These are phyloP conservation scores for Lojkania enalia DNA, from an alignment of 2,329 filamentous ascomycete species.

Conservation along the genomic window DNA sequence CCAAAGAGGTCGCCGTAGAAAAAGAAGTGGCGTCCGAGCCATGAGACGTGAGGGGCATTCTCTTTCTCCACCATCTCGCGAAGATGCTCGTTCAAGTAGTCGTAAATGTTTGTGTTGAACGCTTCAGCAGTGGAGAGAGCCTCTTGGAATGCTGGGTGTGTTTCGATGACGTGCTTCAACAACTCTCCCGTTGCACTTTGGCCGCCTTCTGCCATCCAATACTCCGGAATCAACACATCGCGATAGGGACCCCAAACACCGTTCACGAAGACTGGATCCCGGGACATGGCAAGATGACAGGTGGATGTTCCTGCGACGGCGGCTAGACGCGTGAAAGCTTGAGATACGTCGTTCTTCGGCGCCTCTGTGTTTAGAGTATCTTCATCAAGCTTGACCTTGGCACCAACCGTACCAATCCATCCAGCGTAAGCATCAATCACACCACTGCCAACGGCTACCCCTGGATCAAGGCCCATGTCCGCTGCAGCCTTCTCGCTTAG, in stretches of 20 bases:
- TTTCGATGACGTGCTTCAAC: constrained; percentile 91
- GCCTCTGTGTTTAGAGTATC: constrained; percentile 68
- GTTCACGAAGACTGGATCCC: constrained; percentile 87
- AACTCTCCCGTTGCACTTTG: constrained; percentile 96
- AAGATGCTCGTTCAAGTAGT: constrained; percentile 89
- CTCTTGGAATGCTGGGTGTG: constrained; percentile 85
- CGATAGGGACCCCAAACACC: constrained; percentile 98
- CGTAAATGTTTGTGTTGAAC: constrained; percentile 87
- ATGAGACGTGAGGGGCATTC: constrained; percentile 76
- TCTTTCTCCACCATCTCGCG: constrained; percentile 71
- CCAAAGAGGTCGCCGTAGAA: constrained; percentile 98
- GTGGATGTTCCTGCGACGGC: constrained; percentile 96
- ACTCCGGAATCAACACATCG: constrained; percentile 87
- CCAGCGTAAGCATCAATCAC: constrained; percentile 98
- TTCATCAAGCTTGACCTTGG: constrained; percentile 77
- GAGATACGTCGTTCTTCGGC: constrained; percentile 81
- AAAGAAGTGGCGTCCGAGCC: constrained; percentile 91
- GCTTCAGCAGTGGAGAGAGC: constrained; percentile 78
- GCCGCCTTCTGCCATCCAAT: constrained; percentile 96
- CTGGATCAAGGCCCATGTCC: constrained; percentile 81
- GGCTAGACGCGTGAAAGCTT: constrained; percentile 90
- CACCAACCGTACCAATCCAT: constrained; percentile 98
- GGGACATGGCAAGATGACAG: constrained; percentile 95
- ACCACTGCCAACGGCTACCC: constrained; percentile 90
- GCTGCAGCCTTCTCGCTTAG: constrained; percentile 80